Base-by-base conservation (phyloP, 2,329 filamentous ascomycete genomes). In the Fulvia fulva region DNA sequence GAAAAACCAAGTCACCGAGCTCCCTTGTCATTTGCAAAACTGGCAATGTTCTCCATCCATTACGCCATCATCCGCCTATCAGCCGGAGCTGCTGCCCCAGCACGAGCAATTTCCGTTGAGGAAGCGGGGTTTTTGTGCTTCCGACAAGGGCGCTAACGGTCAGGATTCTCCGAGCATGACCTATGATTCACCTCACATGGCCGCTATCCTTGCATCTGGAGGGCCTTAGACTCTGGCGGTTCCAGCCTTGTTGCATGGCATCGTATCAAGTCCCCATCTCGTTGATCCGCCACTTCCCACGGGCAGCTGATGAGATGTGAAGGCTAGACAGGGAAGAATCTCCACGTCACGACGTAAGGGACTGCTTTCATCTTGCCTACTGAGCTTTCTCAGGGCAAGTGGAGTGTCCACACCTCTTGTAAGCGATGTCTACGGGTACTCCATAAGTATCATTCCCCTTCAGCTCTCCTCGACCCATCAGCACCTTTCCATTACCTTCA, bases 131-230 rank as follows among this genome's bases (percentile, higher is more conserved):
- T 34, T 56, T 47, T 49, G 46, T 59, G 37, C 54, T 49, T 56
- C 51, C 57, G 52, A 52, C 19, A 23, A 51, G 34, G 26, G 34
- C 49, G 28, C 49, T 51, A 45, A 28, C 25, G 28, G 37, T 37
- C 46, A 58, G 37, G 59, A 54, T 63, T 59, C 58, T 60, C 63
- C 63, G 61, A 43, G 41, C 53, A 53, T 53, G 59, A 56, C 63
- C 63, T 65, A 61, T 63, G 49, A 50, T 57, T 59, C 41, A 54
- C 43, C 47, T 53, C 59, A 60, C 53, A 58, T 59, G 59, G 55
- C 41, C 50, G 37, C 45, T 32, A 50, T 34, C 47, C 55, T 28
- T 51, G 52, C 47, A 50, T 21, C 19, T 37, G 53, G 14, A 55
- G 21, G 47, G 41, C 22, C n/a, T 51, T 55, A 45, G 52, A 49